Percentiles rank a stretch among this genome's conserved stretches.
Evolutionary conservation across 306 rosid species (phyloP).

Genomic region (Pyrus betulifolia): DNA sequence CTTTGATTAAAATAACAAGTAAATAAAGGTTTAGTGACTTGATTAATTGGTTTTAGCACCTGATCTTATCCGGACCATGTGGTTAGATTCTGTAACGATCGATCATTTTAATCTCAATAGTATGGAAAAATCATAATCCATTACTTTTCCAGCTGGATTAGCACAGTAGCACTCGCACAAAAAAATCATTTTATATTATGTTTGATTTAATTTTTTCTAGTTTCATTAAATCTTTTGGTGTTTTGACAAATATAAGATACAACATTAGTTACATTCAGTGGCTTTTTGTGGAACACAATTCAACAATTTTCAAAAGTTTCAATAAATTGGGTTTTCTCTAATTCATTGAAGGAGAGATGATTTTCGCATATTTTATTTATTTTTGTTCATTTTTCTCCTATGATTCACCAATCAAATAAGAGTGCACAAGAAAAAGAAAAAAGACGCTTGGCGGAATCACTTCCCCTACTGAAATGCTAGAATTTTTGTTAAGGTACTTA

Average conservation of each 20-base stretch:
- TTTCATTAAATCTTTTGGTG: too few relatives aligned
- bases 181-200: neutral
- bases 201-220: too few relatives aligned
- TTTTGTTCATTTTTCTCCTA: too few relatives aligned
- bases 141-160: neutral
- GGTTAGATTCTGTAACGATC: neutral
- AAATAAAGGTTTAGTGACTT: neutral
- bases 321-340: neutral
- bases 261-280: too few relatives aligned
- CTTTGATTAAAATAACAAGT: neutral
- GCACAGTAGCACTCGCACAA: neutral
- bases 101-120: neutral
- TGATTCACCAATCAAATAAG: too few relatives aligned
- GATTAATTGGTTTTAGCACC: constrained; percentile 1
- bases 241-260: too few relatives aligned
- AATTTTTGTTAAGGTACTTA: neutral
- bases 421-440: too few relatives aligned
- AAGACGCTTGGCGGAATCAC: too few relatives aligned
- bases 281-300: too few relatives aligned
- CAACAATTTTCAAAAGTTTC: neutral
- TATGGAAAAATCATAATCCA: neutral
- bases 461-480: neutral
- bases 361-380: too few relatives aligned
- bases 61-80: neutral
- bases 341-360: neutral